Percentiles rank a stretch among this genome's conserved stretches.
Evolutionary conservation across 768 basidiomycete genomes (phyloP).

Genomic region (Mrakia frigida): DNA sequence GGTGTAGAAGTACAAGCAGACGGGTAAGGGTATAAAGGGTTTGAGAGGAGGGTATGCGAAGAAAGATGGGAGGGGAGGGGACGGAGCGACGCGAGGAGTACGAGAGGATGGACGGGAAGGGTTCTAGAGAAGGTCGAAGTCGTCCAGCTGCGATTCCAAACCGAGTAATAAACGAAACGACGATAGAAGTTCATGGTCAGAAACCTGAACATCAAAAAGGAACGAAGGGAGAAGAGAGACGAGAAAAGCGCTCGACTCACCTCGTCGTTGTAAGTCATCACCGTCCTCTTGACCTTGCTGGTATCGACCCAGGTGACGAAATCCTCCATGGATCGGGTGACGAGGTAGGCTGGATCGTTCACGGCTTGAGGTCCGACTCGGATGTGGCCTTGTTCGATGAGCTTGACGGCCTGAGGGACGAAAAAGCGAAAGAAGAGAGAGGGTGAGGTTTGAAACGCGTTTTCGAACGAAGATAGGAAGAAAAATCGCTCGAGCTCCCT

Average conservation of each 20-base stretch:
- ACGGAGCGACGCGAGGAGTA: neutral
- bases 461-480: too few relatives aligned
- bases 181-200: neutral
- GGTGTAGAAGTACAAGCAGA: neutral
- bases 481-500: too few relatives aligned
- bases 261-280: slow-evolving; percentile 96
- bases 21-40: too few relatives aligned
- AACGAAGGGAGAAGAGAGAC: neutral
- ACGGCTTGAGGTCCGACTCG: slow-evolving; percentile 93
- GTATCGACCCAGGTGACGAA: slow-evolving; percentile 99
- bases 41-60: neutral
- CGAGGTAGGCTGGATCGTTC: slow-evolving; percentile 91
- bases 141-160: slow-evolving; percentile 95
- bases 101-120: neutral
- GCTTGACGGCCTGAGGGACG: slow-evolving; percentile 77
- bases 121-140: slow-evolving; percentile 73
- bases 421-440: neutral
- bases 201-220: slow-evolving; percentile 15
- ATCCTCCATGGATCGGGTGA: slow-evolving; percentile 97
- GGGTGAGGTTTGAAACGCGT: neutral
- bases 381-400: slow-evolving; percentile 97
- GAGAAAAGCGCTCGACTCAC: slow-evolving; percentile 52
- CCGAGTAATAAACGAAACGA: neutral
- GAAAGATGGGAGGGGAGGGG: neutral
- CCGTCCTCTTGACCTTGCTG: slow-evolving; percentile 89